Evolutionary conservation across 805 yeast species (phyloP), one percentile per base, ranked within the genome.

Genomic region (Candida oleophila): DNA sequence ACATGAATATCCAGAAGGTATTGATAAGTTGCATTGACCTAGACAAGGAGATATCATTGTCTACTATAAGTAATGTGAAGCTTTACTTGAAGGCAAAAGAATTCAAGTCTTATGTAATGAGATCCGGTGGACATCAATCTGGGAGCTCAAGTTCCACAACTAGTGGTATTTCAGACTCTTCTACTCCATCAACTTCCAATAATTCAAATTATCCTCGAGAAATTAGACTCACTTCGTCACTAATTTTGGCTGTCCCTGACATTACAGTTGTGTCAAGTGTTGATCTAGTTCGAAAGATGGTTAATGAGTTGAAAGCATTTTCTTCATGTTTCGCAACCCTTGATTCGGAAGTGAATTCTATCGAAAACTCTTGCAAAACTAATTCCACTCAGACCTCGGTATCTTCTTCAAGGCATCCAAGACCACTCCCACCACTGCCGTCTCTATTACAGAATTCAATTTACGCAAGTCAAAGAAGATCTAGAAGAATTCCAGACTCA

Each of bases 1-100:
- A 55, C 3, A 43, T 78, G 9, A 60, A 55, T 3, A 56, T 76
- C 4, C 66, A 67, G 4, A 68, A 68, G 41, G 47, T 74, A 1
- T 32, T 61, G 1, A 16, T 72, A 2, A 61, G 53, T 11, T 44
- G 46, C 28, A 42, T 32, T 3, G 20, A 44, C 9, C 22, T 18
- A 2, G 16, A 34, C 18, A 45, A 35, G 2, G 22, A 21, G 1
- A 57, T 57, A 21, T 42, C 28, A 3, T 50, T 68, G 1, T 45
- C 59, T n/a, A 49, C 58, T 1, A 50, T 69, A 2, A 53, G 62
- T 0, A 55, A 55, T 3, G 52, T 78, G 3, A 52, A 52, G 3
- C 25, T 75, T 3, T 49, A 42, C 1, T 59, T 65, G 1, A 60
- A 62, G 7, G 51, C 53, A 2, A 42, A 53, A 8, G 64, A 60